Percentiles rank a stretch among this genome's conserved stretches.
Evolutionary conservation across 2,329 filamentous ascomycete genomes (phyloP).

Genomic region (Ophiostoma quercus): DNA sequence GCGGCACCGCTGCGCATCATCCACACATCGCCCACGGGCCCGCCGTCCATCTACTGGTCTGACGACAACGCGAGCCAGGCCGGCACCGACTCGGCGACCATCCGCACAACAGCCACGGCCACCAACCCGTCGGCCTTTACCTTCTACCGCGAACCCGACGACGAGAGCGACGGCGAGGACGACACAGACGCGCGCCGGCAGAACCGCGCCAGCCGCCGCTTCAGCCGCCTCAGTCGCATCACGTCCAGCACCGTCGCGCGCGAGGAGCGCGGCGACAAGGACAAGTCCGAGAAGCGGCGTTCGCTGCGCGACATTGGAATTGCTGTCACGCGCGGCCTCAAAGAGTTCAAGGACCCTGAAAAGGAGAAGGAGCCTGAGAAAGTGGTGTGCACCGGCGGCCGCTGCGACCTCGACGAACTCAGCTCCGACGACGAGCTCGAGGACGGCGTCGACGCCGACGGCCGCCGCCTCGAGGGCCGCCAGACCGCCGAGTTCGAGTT

Average conservation of each 20-base stretch:
- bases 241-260: not conserved
- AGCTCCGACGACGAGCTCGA: slow-evolving; percentile 18
- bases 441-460: slow-evolving; percentile 12
- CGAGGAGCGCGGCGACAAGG: not conserved
- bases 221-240: not conserved
- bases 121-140: slow-evolving; percentile 35
- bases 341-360: not conserved
- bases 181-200: not conserved
- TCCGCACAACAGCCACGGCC: slow-evolving; percentile 17
- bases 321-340: not conserved
- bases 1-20: slow-evolving; percentile 18
- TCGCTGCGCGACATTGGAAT: not conserved
- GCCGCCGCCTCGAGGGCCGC: slow-evolving; percentile 17
- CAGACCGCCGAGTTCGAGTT: slow-evolving; percentile 26
- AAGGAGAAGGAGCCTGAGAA: not conserved
- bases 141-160: slow-evolving; percentile 39
- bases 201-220: slow-evolving; percentile 15
- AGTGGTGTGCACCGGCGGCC: not conserved
- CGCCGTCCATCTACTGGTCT: slow-evolving; percentile 33
- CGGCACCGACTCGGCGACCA: slow-evolving; percentile 24
- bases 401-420: slow-evolving; percentile 23
- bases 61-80: slow-evolving; percentile 27
- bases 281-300: not conserved
- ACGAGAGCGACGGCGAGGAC: slow-evolving; percentile 15
- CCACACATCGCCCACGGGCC: slow-evolving; percentile 17